Conservation (phyloP, 2,329 filamentous ascomycete genomes). For the Endothia cerciana region DNA sequence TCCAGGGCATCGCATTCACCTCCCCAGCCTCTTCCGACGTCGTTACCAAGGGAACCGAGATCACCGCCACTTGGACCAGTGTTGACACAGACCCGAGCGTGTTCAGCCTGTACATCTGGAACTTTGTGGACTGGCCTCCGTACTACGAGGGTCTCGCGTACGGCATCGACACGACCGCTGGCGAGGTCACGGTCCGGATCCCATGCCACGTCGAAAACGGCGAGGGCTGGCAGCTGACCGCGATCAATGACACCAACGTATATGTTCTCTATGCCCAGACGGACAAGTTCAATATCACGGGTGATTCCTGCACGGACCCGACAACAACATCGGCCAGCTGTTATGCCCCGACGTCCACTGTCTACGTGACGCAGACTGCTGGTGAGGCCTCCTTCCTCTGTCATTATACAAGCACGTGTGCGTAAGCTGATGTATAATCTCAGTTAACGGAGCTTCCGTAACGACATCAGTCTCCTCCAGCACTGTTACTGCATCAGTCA, state of each 20-base stretch:
- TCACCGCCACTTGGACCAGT: constrained; percentile 18
- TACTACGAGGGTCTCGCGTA: constrained; percentile 25
- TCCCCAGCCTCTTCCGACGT: constrained; percentile 13
- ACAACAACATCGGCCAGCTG: constrained; percentile 8
- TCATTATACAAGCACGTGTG: neutral
- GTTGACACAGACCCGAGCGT: constrained; percentile 20
- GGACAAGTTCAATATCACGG: constrained; percentile 20
- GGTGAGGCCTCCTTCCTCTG: neutral
- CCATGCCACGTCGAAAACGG: constrained; percentile 23
- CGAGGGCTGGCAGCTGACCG: constrained; percentile 25
- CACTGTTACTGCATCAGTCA: constrained; percentile 14
- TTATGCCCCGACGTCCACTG: constrained; percentile 17
- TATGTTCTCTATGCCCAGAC: constrained; percentile 29
- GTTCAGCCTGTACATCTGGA: constrained; percentile 29
- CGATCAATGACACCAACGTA: constrained; percentile 26
- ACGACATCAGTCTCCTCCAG: constrained; percentile 5
- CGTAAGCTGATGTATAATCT: neutral
- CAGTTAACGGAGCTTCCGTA: neutral
- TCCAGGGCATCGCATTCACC: constrained; percentile 21
- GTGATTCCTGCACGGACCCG: constrained; percentile 21
- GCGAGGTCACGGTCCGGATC: constrained; percentile 9
- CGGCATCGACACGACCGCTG: constrained; percentile 15
- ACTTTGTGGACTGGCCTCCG: constrained; percentile 25
- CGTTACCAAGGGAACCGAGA: constrained; percentile 3
- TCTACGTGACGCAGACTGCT: constrained; percentile 18